Evolutionary conservation across 2,329 filamentous ascomycete species (phyloP).

Genomic region (Coleophoma eucalyptorum): DNA sequence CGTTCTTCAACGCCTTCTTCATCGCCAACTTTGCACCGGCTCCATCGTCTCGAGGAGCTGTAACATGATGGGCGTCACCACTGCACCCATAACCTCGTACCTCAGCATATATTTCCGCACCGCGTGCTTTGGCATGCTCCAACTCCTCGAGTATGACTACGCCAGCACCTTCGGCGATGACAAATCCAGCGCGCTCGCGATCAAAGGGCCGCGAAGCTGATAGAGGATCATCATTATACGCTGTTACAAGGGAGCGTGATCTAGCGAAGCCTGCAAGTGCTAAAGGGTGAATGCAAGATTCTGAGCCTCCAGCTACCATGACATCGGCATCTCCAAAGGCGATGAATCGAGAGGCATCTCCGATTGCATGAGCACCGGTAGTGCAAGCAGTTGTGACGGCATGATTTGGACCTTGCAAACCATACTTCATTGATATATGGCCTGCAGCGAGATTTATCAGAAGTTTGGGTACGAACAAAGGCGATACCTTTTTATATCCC

Average conservation of each 20-base stretch:
- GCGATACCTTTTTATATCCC: conserved; percentile 92
- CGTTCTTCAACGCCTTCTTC: conserved; percentile 74
- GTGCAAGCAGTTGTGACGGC: conserved; percentile 93
- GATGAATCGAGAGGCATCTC: conserved; percentile 90
- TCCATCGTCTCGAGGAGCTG: conserved; percentile 80
- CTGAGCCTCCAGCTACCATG: conserved; percentile 93
- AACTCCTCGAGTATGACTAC: conserved; percentile 86
- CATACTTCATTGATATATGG: conserved; percentile 89
- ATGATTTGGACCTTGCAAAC: conserved; percentile 88
- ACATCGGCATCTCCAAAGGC: conserved; percentile 88
- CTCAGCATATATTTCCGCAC: conserved; percentile 84
- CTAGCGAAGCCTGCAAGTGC: conserved; percentile 89
- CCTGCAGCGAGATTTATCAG: conserved; percentile 94
- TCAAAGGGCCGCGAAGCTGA: conserved; percentile 87
- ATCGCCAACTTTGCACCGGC: conserved; percentile 80
- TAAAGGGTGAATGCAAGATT: conserved; percentile 93
- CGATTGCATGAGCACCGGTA: conserved; percentile 90
- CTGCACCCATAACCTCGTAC: conserved; percentile 85
- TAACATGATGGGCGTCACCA: conserved; percentile 91
- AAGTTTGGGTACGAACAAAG: conserved; percentile 87
- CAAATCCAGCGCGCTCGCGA: conserved; percentile 73
- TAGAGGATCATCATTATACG: conserved; percentile 68
- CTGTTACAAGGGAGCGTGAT: conserved; percentile 79
- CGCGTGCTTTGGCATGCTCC: conserved; percentile 77
- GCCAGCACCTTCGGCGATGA: conserved; percentile 88